A percentile compares a stretch with the other conserved stretches of the same genome.
phyloP scores from a whole-genome alignment of 2,329 filamentous ascomycete genomes.

The Exserohilum turcica region DNA sequence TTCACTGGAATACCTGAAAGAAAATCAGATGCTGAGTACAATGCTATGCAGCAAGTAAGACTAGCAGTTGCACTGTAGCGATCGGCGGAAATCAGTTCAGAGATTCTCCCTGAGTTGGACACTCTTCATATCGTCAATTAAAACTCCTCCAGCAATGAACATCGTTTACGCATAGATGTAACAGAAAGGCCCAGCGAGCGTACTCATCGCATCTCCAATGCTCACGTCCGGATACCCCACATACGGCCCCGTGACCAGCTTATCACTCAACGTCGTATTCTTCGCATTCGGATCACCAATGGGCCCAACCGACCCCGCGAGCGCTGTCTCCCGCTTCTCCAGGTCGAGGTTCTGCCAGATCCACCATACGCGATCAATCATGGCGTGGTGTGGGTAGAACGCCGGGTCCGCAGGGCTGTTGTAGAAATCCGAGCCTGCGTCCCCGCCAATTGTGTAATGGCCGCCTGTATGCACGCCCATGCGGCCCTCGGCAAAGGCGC shows the following conservation, averaged over 20 bases:
- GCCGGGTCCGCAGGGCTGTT: conserved; percentile 53
- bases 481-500: conserved; percentile 40
- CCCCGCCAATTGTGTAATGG: conserved; percentile 48
- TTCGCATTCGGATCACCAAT: conserved; percentile 49
- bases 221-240: conserved; percentile 35
- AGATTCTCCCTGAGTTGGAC: no score
- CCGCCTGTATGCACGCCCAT: conserved; percentile 53
- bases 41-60: no score
- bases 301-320: conserved; percentile 13
- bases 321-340: conserved; percentile 34
- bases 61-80: no score
- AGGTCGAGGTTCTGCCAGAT: conserved; percentile 56
- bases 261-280: conserved; percentile 53
- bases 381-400: conserved; percentile 57
- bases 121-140: no score
- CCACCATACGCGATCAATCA: conserved; percentile 57
- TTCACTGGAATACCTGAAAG: no score
- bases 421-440: conserved; percentile 45
- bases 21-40: no score
- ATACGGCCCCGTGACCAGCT: conserved; percentile 46
- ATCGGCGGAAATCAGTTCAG: no score
- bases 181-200: conserved; percentile 52
- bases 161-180: conserved; percentile 35
- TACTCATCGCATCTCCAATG: conserved; percentile 50
- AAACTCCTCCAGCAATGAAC: no score